phyloP scores from a whole-genome alignment of 2,329 filamentous ascomycete species.

The Ophiostoma triangulosporum region DNA sequence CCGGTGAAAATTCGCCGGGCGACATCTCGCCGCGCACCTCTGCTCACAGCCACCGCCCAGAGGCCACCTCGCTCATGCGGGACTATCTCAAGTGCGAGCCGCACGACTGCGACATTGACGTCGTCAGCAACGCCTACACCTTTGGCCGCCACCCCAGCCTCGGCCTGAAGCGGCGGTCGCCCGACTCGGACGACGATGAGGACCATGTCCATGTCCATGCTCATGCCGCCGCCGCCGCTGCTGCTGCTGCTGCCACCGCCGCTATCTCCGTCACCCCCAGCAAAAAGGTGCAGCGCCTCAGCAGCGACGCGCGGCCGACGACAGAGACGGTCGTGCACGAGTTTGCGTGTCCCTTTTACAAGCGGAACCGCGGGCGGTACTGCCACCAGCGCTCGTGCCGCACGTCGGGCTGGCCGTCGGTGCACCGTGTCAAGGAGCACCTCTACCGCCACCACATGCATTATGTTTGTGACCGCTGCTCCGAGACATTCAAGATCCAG shows the following conservation, averaged over 20 bases:
- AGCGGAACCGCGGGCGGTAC: conserved; percentile 24
- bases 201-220: no score
- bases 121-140: background rate
- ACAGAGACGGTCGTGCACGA: conserved; percentile 1
- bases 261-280: background rate
- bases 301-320: background rate
- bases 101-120: background rate
- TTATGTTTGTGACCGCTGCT: conserved; percentile 23
- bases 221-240: no score
- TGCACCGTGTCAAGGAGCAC: conserved; percentile 29
- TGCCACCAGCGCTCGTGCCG: conserved; percentile 23
- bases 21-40: no score
- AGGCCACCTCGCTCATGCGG: background rate
- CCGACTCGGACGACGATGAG: background rate
- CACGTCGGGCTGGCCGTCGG: conserved; percentile 24
- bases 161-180: background rate
- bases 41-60: background rate
- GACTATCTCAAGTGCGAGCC: background rate
- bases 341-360: conserved; percentile 27
- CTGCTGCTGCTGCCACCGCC: no score
- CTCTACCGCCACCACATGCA: conserved; percentile 25
- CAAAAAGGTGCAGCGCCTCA: background rate
- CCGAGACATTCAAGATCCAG: conserved; percentile 21
- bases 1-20: background rate
- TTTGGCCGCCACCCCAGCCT: background rate